Base-by-base conservation (phyloP, 1,284 basidiomycete genomes). In the Ustilago tritici region DNA sequence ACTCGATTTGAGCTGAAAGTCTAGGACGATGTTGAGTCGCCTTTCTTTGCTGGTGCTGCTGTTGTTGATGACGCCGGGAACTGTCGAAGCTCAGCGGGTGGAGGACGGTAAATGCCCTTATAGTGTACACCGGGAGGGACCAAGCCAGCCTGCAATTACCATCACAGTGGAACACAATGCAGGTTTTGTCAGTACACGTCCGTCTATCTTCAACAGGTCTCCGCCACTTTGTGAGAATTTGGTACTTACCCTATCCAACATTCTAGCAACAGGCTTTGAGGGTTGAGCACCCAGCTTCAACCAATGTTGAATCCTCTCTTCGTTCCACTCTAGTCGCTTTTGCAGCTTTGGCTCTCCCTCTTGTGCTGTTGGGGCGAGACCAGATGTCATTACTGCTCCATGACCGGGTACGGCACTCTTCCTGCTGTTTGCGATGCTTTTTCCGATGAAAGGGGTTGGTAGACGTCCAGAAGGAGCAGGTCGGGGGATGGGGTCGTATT, bases 221-320 rank as follows among this genome's bases (percentile, higher is more conserved):
- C 7, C 50, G 12, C 5, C 11, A 32, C 2, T 23, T 1, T 12
- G n/a, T 10, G 6, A 19, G n/a, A 12, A 15, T 19, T 9, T n/a
- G n/a, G 8, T 46, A 90, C 93, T 83, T 84, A 95, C 95, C 88
- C 91, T 88, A 85, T 93, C 91, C 79, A 98, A 87, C 70, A 98
- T 82, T 81, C 90, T 92, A 35, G 92, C 90, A 4, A 93, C 93
- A 7, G 92, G 89, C 79, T 91, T 91, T 55, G 91, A 93, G 0
- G 95, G 95, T 78, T 91, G 88, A 38, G 95, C 95, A 3, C 95
- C 95, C 31, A 93, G 90, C 36, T 89, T 88, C 35, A 98, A 87
- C 95, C 95, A 98, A 85, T 95, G 94, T 69, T 89, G 90, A 87
- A 98, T 94, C 85, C 95, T 91, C 75, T 93, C 91, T 50, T 92